Evolutionary conservation across 2,329 filamentous ascomycete species (phyloP), one percentile per base, ranked within the genome.

Genomic region (Hymenoscyphus fraxineus): DNA sequence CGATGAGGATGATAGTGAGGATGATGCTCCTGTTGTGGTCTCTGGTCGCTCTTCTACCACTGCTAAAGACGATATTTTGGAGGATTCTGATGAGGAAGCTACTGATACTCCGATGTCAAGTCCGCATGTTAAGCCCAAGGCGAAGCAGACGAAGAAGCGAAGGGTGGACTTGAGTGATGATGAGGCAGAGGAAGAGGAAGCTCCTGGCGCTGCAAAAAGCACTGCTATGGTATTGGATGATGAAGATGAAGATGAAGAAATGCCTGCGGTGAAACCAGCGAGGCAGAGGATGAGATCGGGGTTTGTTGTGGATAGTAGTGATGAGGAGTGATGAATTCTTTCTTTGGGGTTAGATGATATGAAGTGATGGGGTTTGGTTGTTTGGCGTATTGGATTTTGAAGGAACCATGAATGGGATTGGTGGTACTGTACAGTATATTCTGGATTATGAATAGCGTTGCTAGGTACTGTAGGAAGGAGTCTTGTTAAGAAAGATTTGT

Each of bases 301-400:
- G 0, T 87, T 88, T 66, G 74, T 87, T 57, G 71, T 85, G 41
- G 84, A 87, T 70, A 86, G 84, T 66, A 85, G 85, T 72, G 85
- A 88, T 65, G 74, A 76, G 62, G 74, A 76, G 59, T 74, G 68
- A 73, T 65, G 63, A 65, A 51, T n/a, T 12, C 19, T 22, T n/a
- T 12, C 19, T 22, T 51, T 51, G 2, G 3, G 7, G 44, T 51
- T 51, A 51, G 0, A 12, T 51, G n/a, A 16, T 35, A 35, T 35
- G 35, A 35, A 35, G 19, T n/a, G 15, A 22, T 27, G n/a, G 44
- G 10, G n/a, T 22, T 51, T 22, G 16, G 6, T 12, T 51, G 41
- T 47, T 22, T 51, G 47, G 47, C 13, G 47, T 54, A 54, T 27
- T 27, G 19, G 22, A 27, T 54, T 44, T 15, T 2, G 19, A 9